Percentiles rank a stretch among this genome's conserved stretches.
Evolutionary conservation across 2,329 filamentous ascomycete genomes (phyloP).

Genomic region (Fusarium buharicum): DNA sequence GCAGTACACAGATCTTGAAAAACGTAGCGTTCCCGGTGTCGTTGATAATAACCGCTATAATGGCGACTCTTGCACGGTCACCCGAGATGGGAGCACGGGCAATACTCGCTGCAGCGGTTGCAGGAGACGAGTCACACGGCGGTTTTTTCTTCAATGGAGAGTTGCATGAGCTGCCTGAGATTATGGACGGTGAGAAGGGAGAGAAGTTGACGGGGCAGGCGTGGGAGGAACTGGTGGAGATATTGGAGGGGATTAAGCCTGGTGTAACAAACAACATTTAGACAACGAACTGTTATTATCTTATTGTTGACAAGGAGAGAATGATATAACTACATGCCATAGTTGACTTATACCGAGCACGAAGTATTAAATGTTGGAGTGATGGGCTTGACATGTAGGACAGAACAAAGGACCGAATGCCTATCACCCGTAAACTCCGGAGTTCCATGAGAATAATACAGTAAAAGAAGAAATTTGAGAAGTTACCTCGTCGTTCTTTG

Average conservation of each 20-base stretch:
- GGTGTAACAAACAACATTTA: constrained; percentile 51
- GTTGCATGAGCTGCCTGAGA: constrained; percentile 37
- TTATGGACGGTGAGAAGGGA: constrained; percentile 52
- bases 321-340: background rate
- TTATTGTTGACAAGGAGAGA: background rate
- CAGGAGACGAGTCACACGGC: constrained; percentile 54
- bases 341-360: background rate
- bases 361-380: background rate
- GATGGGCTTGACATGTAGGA: background rate
- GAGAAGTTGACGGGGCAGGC: constrained; percentile 50
- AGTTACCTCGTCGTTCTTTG: background rate
- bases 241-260: constrained; percentile 56
- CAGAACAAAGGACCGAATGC: background rate
- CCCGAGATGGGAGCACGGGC: constrained; percentile 55
- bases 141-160: constrained; percentile 53
- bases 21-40: constrained; percentile 46
- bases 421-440: too few species aligned
- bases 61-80: constrained; percentile 49
- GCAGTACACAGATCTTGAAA: constrained; percentile 54
- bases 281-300: background rate
- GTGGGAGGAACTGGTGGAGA: constrained; percentile 56
- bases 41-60: constrained; percentile 24
- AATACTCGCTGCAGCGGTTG: constrained; percentile 52
- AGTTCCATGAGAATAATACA: too few species aligned
- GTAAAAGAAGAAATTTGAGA: too few species aligned